These are phyloP conservation scores for Fusarium annulatum DNA, from an alignment of 2,329 filamentous ascomycete species.

Conservation along the genomic window DNA sequence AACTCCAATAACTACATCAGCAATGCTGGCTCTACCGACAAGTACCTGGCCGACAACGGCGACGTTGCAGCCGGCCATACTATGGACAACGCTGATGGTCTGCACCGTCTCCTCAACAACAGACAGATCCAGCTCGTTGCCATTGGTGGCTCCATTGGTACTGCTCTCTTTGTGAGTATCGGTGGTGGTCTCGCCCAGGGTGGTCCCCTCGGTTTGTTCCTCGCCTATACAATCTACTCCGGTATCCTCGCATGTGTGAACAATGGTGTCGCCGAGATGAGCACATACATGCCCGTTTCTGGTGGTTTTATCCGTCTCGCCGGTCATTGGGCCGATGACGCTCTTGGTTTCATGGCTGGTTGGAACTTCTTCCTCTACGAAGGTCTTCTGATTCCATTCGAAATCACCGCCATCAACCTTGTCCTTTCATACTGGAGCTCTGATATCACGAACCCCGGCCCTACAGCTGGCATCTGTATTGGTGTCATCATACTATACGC, in stretches of 20 bases:
- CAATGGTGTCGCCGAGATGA: constrained; percentile 75
- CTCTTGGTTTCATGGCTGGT: constrained; percentile 65
- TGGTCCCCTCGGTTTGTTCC: constrained; percentile 62
- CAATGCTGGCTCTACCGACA: constrained; percentile 40
- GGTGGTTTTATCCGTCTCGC: constrained; percentile 74
- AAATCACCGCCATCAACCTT: constrained; percentile 56
- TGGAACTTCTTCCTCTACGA: constrained; percentile 61
- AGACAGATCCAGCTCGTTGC: constrained; percentile 69
- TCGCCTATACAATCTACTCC: constrained; percentile 69
- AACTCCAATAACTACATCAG: constrained; percentile 44
- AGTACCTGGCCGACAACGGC: constrained; percentile 38
- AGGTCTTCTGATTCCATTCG: constrained; percentile 57
- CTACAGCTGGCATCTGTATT: constrained; percentile 71
- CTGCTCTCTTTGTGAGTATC: constrained; percentile 71
- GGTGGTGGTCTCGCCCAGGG: constrained; percentile 62
- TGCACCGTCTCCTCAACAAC: constrained; percentile 63
- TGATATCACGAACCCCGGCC: constrained; percentile 68
- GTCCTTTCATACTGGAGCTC: constrained; percentile 55
- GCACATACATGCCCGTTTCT: constrained; percentile 68
- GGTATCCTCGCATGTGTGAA: constrained; percentile 69
- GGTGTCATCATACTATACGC: constrained; percentile 66
- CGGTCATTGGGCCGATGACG: constrained; percentile 74
- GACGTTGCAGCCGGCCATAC: constrained; percentile 41
- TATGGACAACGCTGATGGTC: constrained; percentile 51
- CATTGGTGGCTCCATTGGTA: constrained; percentile 68